Evolutionary conservation across 352 stramenopile species (phyloP).

Genomic region (Globisporangium radiosum): DNA sequence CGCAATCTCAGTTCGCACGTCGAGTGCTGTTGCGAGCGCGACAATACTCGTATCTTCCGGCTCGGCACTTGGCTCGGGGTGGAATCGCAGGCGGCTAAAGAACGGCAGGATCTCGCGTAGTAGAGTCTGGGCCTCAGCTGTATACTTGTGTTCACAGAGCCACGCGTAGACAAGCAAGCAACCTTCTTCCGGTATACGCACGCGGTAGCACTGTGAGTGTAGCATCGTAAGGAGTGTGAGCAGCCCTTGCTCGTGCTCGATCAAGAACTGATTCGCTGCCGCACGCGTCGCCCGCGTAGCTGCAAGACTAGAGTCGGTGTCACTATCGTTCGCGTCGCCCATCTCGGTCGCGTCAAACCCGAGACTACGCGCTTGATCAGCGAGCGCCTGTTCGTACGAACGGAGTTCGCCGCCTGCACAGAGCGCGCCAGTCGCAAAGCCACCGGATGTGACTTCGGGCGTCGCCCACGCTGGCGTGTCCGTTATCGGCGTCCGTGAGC

Average conservation of each 20-base stretch:
- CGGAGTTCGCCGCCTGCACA: slow-evolving; percentile 4
- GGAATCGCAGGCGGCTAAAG: slow-evolving; percentile 15
- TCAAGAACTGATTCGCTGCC: slow-evolving; percentile 2
- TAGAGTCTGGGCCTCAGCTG: slow-evolving; percentile 5
- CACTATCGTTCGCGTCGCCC: background rate
- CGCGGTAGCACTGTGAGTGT: slow-evolving; percentile 15
- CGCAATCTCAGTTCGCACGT: background rate
- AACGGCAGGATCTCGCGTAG: slow-evolving; percentile 7
- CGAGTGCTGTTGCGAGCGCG: background rate
- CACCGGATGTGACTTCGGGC: slow-evolving; percentile 11
- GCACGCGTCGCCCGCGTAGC: background rate
- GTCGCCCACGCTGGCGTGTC: slow-evolving; percentile 12
- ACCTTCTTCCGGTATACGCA: slow-evolving; percentile 15
- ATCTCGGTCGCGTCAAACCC: background rate
- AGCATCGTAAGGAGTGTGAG: slow-evolving; percentile 8
- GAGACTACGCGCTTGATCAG: background rate
- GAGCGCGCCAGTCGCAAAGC: slow-evolving; percentile 8
- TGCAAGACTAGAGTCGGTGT: background rate
- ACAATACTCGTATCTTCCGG: slow-evolving; percentile 12
- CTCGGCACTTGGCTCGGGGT: slow-evolving; percentile 1
- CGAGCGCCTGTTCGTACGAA: slow-evolving; percentile 3
- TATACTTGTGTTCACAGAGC: slow-evolving; percentile 8
- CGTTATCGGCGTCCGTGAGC: slow-evolving; percentile 1
- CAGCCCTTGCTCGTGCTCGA: slow-evolving; percentile 2
- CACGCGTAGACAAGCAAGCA: slow-evolving; percentile 17